These are phyloP conservation scores for Neurospora sp. DNA, from an alignment of 495 filamentous ascomycete genomes.

Conservation along the genomic window DNA sequence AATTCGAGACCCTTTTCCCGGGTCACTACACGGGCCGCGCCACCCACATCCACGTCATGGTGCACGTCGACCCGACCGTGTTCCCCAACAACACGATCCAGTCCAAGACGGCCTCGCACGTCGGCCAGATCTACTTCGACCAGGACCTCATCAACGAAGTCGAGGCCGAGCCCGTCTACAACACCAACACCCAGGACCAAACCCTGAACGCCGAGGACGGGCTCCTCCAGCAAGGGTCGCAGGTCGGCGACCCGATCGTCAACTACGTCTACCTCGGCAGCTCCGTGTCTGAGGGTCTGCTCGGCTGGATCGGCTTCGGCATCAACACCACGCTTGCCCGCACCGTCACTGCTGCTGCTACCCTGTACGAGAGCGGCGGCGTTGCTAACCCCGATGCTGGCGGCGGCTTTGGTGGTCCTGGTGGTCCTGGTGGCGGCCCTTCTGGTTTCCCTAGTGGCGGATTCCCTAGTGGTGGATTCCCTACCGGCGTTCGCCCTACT, in stretches of 20 bases:
- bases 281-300: slow-evolving; percentile 39
- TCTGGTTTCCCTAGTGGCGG: not conserved
- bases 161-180: slow-evolving; percentile 46
- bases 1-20: slow-evolving; percentile 44
- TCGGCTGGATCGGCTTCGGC: slow-evolving; percentile 46
- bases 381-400: slow-evolving; percentile 14
- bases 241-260: slow-evolving; percentile 41
- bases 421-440: slow-evolving; percentile 4
- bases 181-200: slow-evolving; percentile 40
- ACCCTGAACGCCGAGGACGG: slow-evolving; percentile 40
- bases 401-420: too few species aligned
- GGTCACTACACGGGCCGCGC: slow-evolving; percentile 44
- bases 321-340: slow-evolving; percentile 29
- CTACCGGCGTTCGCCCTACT: not conserved
- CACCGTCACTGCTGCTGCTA: slow-evolving; percentile 8
- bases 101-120: slow-evolving; percentile 36
- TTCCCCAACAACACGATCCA: slow-evolving; percentile 39
- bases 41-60: slow-evolving; percentile 35
- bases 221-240: slow-evolving; percentile 32
- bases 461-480: not conserved
- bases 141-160: slow-evolving; percentile 46
- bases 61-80: slow-evolving; percentile 33
- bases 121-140: slow-evolving; percentile 56
- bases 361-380: slow-evolving; percentile 7
- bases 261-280: slow-evolving; percentile 48